These are phyloP conservation scores for Cardiospermum halicacabum DNA, from an alignment of 345 rosid genomes.

Conservation along the genomic window DNA sequence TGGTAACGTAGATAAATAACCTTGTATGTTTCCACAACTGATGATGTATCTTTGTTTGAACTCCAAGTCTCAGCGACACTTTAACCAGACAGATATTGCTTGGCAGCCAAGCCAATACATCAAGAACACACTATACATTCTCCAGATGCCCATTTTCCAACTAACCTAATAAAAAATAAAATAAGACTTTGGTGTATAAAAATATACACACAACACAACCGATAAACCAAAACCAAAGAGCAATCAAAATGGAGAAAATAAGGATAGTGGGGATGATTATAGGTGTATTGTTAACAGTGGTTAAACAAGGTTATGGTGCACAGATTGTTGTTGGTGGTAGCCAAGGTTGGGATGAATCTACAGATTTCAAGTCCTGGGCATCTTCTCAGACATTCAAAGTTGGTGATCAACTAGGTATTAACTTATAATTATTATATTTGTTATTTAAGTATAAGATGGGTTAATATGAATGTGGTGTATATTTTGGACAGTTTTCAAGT, in stretches of 20 bases:
- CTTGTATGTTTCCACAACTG: slow-evolving; percentile 4
- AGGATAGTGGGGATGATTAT: slow-evolving; percentile 27
- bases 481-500: slow-evolving; percentile 69
- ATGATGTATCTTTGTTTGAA: slow-evolving; percentile 53
- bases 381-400: slow-evolving; percentile 64
- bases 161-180: not conserved
- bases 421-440: no score
- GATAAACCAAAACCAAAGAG: not conserved
- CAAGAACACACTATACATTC: slow-evolving; percentile 1
- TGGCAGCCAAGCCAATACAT: slow-evolving; percentile 31
- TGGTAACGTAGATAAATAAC: no score
- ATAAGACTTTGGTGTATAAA: not conserved
- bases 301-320: slow-evolving; percentile 36
- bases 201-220: not conserved
- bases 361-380: slow-evolving; percentile 69
- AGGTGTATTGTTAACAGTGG: slow-evolving; percentile 26
- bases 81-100: slow-evolving; percentile 34
- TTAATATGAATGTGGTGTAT: not conserved
- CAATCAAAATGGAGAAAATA: not conserved
- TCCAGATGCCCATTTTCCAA: not conserved
- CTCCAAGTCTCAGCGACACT: slow-evolving; percentile 47
- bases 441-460: not conserved
- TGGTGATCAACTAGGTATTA: slow-evolving; percentile 72
- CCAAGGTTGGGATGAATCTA: slow-evolving; percentile 85
- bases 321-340: slow-evolving; percentile 78